These are phyloP conservation scores for Coemansia sp. DNA, from an alignment of 192 early-diverging fungal species.

Conservation along the genomic window DNA sequence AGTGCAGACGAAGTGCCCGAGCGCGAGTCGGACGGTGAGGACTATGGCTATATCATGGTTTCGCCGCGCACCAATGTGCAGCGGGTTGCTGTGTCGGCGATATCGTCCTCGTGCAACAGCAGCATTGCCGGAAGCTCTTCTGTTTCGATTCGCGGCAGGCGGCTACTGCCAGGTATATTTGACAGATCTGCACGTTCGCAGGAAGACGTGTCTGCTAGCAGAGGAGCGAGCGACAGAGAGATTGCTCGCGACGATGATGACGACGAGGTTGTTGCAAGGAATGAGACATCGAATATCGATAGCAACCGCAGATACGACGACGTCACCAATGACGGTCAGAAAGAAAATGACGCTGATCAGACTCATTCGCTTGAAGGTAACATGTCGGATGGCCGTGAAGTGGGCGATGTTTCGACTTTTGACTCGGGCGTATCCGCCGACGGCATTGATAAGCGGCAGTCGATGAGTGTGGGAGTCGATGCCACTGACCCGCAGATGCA, in stretches of 20 bases:
- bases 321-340: background rate
- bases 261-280: background rate
- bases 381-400: background rate
- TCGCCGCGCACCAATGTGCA: slow-evolving; percentile 49
- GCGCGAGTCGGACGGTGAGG: slow-evolving; percentile 38
- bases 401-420: background rate
- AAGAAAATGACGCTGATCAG: background rate
- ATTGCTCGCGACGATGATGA: slow-evolving; percentile 23
- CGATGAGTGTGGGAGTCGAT: slow-evolving; percentile 28
- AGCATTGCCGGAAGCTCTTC: slow-evolving; percentile 10
- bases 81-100: slow-evolving; percentile 18
- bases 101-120: slow-evolving; percentile 20
- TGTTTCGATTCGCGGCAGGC: slow-evolving; percentile 5
- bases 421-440: background rate
- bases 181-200: slow-evolving; percentile 11
- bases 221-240: slow-evolving; percentile 7
- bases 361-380: slow-evolving; percentile 3
- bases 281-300: background rate
- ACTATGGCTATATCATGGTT: slow-evolving; percentile 54
- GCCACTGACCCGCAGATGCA: slow-evolving; percentile 18
- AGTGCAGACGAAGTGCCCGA: background rate
- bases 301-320: slow-evolving; percentile 3
- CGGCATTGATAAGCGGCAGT: slow-evolving; percentile 11
- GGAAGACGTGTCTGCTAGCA: background rate
- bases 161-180: slow-evolving; percentile 6